Conservation (phyloP, 805 yeast species). For the Jamesozyma rosinii region DNA sequence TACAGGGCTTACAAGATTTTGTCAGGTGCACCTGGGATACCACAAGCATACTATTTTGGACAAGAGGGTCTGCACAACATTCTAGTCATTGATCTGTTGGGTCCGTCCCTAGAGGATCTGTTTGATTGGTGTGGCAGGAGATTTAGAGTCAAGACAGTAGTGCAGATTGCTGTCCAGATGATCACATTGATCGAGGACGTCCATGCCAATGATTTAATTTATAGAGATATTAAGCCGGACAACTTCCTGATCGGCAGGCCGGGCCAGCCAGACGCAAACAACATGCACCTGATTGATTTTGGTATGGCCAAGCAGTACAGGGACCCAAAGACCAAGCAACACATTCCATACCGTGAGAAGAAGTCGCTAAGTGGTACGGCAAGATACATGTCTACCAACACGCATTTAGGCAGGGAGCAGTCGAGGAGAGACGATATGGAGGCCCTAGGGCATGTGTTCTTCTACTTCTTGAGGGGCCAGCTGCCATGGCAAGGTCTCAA, state of each 20-base stretch:
- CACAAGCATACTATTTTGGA: slow-evolving; percentile 92
- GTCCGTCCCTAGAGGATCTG: slow-evolving; percentile 91
- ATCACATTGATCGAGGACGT: slow-evolving; percentile 74
- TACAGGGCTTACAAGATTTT: slow-evolving; percentile 86
- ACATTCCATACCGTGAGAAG: slow-evolving; percentile 93
- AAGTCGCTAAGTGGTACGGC: slow-evolving; percentile 96
- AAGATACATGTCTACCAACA: slow-evolving; percentile 95
- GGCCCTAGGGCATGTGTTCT: slow-evolving; percentile 91
- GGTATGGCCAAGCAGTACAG: slow-evolving; percentile 98
- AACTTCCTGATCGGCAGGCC: slow-evolving; percentile 92
- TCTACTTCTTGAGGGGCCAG: slow-evolving; percentile 87
- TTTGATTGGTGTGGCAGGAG: slow-evolving; percentile 98
- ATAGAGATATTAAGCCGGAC: slow-evolving; percentile 96
- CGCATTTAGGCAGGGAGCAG: slow-evolving; percentile 95
- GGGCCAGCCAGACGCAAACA: slow-evolving; percentile 73
- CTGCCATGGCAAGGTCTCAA: slow-evolving; percentile 98
- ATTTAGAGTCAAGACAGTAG: slow-evolving; percentile 80
- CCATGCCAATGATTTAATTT: slow-evolving; percentile 83
- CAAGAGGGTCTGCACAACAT: slow-evolving; percentile 97
- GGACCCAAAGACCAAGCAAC: slow-evolving; percentile 91
- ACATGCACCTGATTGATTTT: slow-evolving; percentile 85
- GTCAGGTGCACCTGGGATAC: slow-evolving; percentile 79
- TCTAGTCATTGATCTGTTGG: slow-evolving; percentile 85
- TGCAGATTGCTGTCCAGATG: slow-evolving; percentile 93
- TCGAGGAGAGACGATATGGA: slow-evolving; percentile 94